Evolutionary conservation across 495 filamentous ascomycete species (phyloP).

Genomic region (Letharia columbiana): DNA sequence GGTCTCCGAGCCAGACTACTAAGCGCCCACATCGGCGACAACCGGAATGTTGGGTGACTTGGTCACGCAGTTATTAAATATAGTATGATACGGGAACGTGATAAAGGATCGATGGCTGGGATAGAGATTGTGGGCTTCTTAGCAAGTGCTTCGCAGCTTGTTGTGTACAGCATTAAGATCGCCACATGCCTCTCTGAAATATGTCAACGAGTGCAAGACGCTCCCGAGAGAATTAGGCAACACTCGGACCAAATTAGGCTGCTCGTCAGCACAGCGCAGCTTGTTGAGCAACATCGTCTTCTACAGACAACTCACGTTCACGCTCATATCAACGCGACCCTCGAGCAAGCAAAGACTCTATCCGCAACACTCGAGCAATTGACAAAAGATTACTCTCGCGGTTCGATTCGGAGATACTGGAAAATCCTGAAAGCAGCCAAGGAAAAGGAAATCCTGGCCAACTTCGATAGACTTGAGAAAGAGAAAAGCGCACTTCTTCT

Average conservation of each 20-base stretch:
- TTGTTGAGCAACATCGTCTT: neutral
- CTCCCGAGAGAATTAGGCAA: neutral
- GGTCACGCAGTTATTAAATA: neutral
- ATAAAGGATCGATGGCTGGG: slow-evolving; percentile 2
- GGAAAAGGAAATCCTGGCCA: neutral
- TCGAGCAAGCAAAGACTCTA: neutral
- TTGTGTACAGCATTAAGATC: slow-evolving; percentile 13
- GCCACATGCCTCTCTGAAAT: slow-evolving; percentile 1
- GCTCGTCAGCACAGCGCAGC: neutral
- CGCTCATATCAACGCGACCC: neutral
- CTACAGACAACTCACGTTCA: neutral
- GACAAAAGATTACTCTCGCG: neutral
- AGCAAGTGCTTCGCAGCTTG: slow-evolving; percentile 8
- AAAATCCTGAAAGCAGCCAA: neutral
- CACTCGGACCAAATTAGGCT: slow-evolving; percentile 5
- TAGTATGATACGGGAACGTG: neutral
- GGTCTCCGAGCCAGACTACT: neutral
- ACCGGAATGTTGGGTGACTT: neutral
- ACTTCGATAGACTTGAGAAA: slow-evolving; percentile 6
- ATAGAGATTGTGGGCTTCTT: neutral
- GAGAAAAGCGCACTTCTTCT: slow-evolving; percentile 9
- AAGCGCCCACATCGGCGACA: neutral
- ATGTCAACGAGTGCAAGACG: neutral
- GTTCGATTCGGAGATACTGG: neutral
- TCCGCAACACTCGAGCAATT: neutral